Conservation (phyloP, 306 rosid species). For the Fragaria ananassa region DNA sequence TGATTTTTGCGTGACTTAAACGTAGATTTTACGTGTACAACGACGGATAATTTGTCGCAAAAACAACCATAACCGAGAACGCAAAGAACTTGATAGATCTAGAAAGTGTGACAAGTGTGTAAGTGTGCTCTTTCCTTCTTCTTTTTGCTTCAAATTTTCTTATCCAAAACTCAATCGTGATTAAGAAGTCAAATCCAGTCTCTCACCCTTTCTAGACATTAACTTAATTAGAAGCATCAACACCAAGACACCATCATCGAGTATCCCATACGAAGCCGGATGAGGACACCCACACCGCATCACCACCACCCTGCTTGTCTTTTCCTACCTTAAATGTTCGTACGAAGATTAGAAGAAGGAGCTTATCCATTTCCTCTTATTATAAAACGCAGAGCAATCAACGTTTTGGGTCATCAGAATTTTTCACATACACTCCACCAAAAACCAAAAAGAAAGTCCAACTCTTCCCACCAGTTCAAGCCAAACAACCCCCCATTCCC, state of each 20-base stretch:
- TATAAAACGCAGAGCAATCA: conserved; percentile 27
- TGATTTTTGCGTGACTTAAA: neutral
- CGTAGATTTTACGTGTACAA: fast-evolving
- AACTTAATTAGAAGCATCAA: neutral
- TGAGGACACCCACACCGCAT: conserved; percentile 26
- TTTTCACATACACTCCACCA: neutral
- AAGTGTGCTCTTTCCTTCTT: neutral
- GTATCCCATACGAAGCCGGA: conserved; percentile 18
- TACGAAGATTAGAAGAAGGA: conserved; percentile 23
- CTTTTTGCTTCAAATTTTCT: neutral
- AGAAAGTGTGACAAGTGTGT: neutral
- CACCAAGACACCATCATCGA: neutral
- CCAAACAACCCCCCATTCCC: neutral
- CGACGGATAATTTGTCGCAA: neutral
- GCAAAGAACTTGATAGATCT: neutral
- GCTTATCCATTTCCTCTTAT: conserved; percentile 35
- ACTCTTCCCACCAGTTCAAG: neutral
- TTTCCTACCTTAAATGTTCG: conserved; percentile 13
- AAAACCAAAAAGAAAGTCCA: neutral
- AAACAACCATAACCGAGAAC: neutral
- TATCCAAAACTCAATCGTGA: neutral
- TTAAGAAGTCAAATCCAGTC: neutral
- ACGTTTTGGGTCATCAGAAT: neutral
- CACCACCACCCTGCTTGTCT: neutral
- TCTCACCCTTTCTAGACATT: neutral